Evolutionary conservation across 192 early-diverging fungal genomes (phyloP), one percentile per base, ranked within the genome.

Genomic region (Martensiomyces pterosporus): DNA sequence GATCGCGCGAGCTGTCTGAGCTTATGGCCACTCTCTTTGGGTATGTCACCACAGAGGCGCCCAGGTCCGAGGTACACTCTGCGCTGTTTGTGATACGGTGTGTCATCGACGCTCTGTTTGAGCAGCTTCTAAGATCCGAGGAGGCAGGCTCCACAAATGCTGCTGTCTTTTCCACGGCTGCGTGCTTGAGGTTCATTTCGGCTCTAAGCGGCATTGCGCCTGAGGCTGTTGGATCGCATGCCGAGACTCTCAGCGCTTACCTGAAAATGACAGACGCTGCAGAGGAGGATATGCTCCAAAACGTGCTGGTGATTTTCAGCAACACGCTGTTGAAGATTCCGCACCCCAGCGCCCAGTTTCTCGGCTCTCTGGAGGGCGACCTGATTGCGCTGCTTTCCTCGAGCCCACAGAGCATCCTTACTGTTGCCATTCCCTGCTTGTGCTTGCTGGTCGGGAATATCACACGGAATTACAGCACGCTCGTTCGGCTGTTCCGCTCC

Each of bases 81-180:
- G 67, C 85, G 14, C 29, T 79, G 43, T 61, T 68, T 26, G 76
- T 88, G 13, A 78, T 81, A 17, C 75, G 77, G 22, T 80, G 76
- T 45, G 71, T 90, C 25, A 83, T 90, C 9, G 87, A 92, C 46
- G 82, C 85, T 29, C 67, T 91, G 0, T 76, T 88, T 59, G 89
- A 92, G 23, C 75, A 77, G 37, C 61, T 90, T 25, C 63, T 90
- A 29, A 60, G 57, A 12, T 65, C 83, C 1, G 86, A 92, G 22
- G 86, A 90, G 44, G 26, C 49, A 12, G 24, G 24, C 4, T 26
- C 16, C 3, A n/a, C n/a, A n/a, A n/a, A n/a, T n/a, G 19, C 18
- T 9, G 13, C 42, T 8, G 24, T 36, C 35, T 39, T 61, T 54
- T 57, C 63, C 18, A 65, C 44, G 3, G 21, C 47, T 10, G 47